Conservation (phyloP, 1,284 basidiomycete genomes). For the Afroboletus lepidellus region DNA sequence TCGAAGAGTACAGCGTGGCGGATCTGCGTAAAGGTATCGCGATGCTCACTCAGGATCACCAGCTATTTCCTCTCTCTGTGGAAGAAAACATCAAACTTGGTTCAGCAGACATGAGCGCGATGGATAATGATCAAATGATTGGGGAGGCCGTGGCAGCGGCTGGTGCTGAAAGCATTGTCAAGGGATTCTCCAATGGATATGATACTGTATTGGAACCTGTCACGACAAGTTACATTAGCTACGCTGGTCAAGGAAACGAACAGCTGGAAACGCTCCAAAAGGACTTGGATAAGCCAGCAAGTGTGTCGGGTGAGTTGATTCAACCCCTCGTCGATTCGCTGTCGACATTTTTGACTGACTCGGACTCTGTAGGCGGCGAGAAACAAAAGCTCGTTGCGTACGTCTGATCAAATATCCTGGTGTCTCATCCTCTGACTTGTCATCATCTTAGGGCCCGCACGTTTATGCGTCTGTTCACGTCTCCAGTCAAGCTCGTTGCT, state of each 20-base stretch:
- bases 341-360: neutral
- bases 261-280: constrained; percentile 36
- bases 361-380: constrained; percentile 36
- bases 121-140: constrained; percentile 32
- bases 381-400: constrained; percentile 43
- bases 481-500: constrained; percentile 42
- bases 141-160: constrained; percentile 38
- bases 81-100: constrained; percentile 77
- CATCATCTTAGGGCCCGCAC: constrained; percentile 32
- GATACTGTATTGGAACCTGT: constrained; percentile 37
- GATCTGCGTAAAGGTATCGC: constrained; percentile 78
- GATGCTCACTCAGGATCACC: constrained; percentile 82
- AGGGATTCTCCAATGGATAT: constrained; percentile 21
- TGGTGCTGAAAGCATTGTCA: constrained; percentile 36
- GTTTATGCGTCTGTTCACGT: constrained; percentile 46
- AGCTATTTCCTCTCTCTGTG: constrained; percentile 82
- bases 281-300: constrained; percentile 35
- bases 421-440: neutral
- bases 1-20: constrained; percentile 59
- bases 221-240: constrained; percentile 21
- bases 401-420: neutral
- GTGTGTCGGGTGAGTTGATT: constrained; percentile 31
- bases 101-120: constrained; percentile 27
- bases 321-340: neutral
- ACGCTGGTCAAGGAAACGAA: constrained; percentile 34